phyloP scores from a whole-genome alignment of 345 rosid species.

The Physaria fendleri region DNA sequence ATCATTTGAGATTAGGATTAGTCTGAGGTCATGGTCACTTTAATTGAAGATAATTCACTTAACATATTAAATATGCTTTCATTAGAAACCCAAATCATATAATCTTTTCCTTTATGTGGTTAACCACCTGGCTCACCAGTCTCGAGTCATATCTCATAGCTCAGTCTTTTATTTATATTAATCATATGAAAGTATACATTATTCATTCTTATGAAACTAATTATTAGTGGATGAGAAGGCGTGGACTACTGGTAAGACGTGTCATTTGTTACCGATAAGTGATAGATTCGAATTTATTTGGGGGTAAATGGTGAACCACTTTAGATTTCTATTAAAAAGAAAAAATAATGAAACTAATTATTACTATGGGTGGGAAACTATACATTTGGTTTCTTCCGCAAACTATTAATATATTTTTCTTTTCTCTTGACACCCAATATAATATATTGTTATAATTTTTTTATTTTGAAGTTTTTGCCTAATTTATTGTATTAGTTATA shows the following conservation, averaged over 20 bases:
- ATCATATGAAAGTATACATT: background rate
- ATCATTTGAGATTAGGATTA: background rate
- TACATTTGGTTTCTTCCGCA: background rate
- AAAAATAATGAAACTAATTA: no score
- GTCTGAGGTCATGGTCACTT: background rate
- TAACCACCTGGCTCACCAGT: slow-evolving; percentile 11
- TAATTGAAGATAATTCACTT: background rate
- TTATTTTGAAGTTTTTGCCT: background rate
- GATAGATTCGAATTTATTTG: no score
- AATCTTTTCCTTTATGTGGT: slow-evolving; percentile 5
- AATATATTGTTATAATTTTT: background rate
- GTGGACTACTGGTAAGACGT: no score
- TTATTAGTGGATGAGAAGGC: no score
- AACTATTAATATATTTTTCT: no score
- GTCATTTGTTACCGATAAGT: no score
- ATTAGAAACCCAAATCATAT: background rate
- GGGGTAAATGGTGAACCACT: no score
- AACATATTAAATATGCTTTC: background rate
- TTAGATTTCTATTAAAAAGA: no score
- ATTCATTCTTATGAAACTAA: background rate
- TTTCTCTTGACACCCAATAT: background rate
- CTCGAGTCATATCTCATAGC: background rate
- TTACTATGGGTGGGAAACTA: background rate
- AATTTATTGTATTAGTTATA: background rate
- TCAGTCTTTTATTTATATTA: background rate